Base-by-base conservation (phyloP, 805 yeast species). In the Saccharomycopsis javanensis region DNA sequence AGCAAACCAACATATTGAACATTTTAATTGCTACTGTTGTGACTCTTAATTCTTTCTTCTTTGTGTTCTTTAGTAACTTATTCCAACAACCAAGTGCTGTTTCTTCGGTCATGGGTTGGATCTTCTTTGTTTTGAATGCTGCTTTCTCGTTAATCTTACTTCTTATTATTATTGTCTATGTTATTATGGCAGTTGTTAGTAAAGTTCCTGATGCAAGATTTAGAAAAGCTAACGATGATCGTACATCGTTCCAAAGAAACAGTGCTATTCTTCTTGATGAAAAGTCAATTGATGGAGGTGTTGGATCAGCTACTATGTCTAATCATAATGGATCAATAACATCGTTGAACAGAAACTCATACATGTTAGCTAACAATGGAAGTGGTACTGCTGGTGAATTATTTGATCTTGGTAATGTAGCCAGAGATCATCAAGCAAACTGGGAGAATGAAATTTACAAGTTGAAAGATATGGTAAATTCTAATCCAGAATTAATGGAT, bases 131-230 rank as follows among this genome's bases (percentile, higher is more conserved):
- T 57, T 69, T 91, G 68, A 91, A 91, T 69, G 97, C 97, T 5
- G 95, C 92, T 4, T 90, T 87, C 67, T 82, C 96, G 7, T 76
- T 88, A 62, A 76, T 88, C 55, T 74, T 91, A 64, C 77, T 91
- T 68, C 63, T 90, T 35, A 70, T 84, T 73, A 84, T 88, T 64
- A 75, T 90, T 59, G 82, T 82, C 1, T 83, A 86, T 63, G 78
- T 84, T 57, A 68, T 71, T n/a, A 71, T 82, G 64, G 82, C 87
- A 7, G 60, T 86, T 1, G 75, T 83, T 63, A 83, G 91, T 34
- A 88, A 85, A 74, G 88, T 88, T 68, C 97, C 96, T 28, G 96
- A 88, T 70, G 82, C 90, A 10, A 80, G 94, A 69, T 86, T 86
- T 68, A 88, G 86, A 54, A 94, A 95, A 11, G 95, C 96, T 10